Evolutionary conservation across 345 rosid species (phyloP).

Genomic region (rapeseed (Brassica napus)): DNA sequence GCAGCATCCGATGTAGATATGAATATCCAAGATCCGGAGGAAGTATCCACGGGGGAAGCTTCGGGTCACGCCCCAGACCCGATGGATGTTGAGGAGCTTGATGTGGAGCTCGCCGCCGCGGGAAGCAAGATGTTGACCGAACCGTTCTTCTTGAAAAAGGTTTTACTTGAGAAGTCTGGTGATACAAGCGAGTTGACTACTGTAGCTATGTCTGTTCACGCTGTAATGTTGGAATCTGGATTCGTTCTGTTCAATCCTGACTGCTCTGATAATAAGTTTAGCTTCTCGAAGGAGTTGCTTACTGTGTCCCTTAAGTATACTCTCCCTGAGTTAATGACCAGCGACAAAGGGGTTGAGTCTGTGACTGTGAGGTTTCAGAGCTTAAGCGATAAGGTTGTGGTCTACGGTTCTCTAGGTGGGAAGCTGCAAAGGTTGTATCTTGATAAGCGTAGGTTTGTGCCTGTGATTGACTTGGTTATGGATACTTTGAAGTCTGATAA

Average conservation of each 20-base stretch:
- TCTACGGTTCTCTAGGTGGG: slow-evolving; percentile 53
- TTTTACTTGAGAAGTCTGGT: slow-evolving; percentile 53
- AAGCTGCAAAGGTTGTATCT: slow-evolving; percentile 44
- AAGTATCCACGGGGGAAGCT: background rate
- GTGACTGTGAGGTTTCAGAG: slow-evolving; percentile 53
- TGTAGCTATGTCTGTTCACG: slow-evolving; percentile 61
- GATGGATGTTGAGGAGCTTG: slow-evolving; percentile 31
- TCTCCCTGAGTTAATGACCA: slow-evolving; percentile 47
- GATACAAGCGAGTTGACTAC: slow-evolving; percentile 44
- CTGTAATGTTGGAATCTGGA: slow-evolving; percentile 70
- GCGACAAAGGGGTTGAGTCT: slow-evolving; percentile 19
- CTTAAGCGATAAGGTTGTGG: slow-evolving; percentile 54
- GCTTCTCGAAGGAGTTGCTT: slow-evolving; percentile 47
- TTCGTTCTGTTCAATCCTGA: slow-evolving; percentile 51
- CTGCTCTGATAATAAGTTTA: slow-evolving; percentile 46
- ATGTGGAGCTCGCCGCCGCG: slow-evolving; percentile 6
- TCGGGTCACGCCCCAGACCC: slow-evolving; percentile 7
- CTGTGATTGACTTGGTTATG: slow-evolving; percentile 39
- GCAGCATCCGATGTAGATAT: background rate
- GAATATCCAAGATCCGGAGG: slow-evolving; percentile 1
- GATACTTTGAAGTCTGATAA: slow-evolving; percentile 33
- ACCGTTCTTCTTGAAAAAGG: slow-evolving; percentile 63
- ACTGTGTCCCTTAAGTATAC: slow-evolving; percentile 56
- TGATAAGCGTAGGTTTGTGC: slow-evolving; percentile 50
- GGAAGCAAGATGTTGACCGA: slow-evolving; percentile 42